Base-by-base conservation (phyloP, 2,329 filamentous ascomycete genomes). In the Neophaeococcomyces aloes region DNA sequence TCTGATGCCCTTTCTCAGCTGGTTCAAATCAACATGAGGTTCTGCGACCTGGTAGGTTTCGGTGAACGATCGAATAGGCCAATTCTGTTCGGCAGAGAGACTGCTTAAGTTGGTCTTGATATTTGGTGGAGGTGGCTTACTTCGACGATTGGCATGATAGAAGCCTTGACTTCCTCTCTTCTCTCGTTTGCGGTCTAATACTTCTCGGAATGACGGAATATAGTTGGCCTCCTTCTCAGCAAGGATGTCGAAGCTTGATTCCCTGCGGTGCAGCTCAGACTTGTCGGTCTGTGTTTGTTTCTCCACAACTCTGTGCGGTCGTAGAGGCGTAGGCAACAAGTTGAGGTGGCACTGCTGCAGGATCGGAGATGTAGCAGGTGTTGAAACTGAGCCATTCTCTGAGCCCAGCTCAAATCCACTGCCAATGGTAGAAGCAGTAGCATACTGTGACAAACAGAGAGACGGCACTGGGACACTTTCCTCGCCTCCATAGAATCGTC, bases 341-440 rank as follows among this genome's bases (percentile, higher is more conserved):
- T 31, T 38, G 25, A 25, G 18, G 13, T 31, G 37, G n/a, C 32
- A 42, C 11, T 18, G 29, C 13, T 45, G 41, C 14, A 42, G n/a
- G 7, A 15, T 36, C 18, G 43, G 40, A n/a, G 49, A 52, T 10
- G 47, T 50, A 13, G 40, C 34, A 29, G 45, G 36, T 27, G 49
- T 50, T 15, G 47, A 46, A 6, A 45, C 40, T 7, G 35, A 17
- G 11, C 38, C 43, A 18, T 42, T 42, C 8, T 46, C 48, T 13
- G 18, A 23, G 31, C 29, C 23, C 14, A 15, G 21, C 18, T 42
- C 19, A 15, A n/a, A 7, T 4, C 10, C 11, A 23, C 45, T 48
- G 21, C 47, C 45, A 5, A 45, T 44, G 29, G 49, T 48, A 18
- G 42, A 41, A 32, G 42, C 31, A 11, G 49, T 44, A n/a, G 47